A percentile compares a stretch with the other conserved stretches of the same genome.
Evolutionary conservation across 2,329 filamentous ascomycete species (phyloP).

Genomic region (Corniculantispora saksenae): DNA sequence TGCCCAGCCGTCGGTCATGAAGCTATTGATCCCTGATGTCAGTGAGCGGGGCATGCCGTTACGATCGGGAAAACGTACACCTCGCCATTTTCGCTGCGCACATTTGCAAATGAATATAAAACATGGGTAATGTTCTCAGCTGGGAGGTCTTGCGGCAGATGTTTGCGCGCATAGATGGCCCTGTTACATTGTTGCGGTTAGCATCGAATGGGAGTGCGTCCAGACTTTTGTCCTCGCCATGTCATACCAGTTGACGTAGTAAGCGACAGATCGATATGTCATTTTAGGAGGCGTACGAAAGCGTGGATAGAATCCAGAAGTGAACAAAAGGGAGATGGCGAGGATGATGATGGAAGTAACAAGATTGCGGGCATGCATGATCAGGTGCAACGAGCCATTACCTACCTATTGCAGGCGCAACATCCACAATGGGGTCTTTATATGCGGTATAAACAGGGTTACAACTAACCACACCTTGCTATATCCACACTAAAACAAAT

Average conservation of each 20-base stretch:
- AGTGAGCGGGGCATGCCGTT: not conserved
- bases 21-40: slow-evolving; percentile 27
- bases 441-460: not conserved
- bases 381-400: slow-evolving; percentile 14
- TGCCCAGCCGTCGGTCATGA: slow-evolving; percentile 63
- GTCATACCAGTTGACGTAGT: slow-evolving; percentile 68
- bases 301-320: not conserved
- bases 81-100: slow-evolving; percentile 76
- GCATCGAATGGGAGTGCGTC: slow-evolving; percentile 11
- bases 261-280: slow-evolving; percentile 68
- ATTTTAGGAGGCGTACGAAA: not conserved
- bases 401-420: slow-evolving; percentile 16
- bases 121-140: slow-evolving; percentile 82
- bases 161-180: slow-evolving; percentile 86
- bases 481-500: too few species aligned
- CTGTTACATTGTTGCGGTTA: slow-evolving; percentile 32
- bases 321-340: not conserved
- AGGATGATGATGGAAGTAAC: slow-evolving; percentile 8
- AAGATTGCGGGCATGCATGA: slow-evolving; percentile 9
- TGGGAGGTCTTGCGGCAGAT: slow-evolving; percentile 82
- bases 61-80: slow-evolving; percentile 51
- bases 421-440: not conserved
- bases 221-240: not conserved
- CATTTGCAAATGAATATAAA: slow-evolving; percentile 88
- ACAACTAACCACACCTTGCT: too few species aligned